phyloP scores from a whole-genome alignment of 805 yeast species.

The Pichia phayaonensis region DNA sequence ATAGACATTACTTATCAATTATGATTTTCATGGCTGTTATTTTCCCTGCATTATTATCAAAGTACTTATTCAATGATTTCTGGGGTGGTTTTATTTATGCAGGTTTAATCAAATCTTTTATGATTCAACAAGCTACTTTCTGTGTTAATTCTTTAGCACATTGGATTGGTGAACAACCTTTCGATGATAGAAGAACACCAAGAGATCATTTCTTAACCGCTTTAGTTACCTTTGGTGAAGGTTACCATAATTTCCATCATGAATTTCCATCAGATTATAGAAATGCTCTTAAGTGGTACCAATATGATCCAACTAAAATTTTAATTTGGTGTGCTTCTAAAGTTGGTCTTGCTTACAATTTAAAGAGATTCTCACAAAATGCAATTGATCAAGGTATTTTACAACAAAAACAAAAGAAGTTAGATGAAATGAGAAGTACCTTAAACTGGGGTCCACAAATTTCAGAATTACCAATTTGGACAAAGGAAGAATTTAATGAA shows the following conservation, averaged over 20 bases:
- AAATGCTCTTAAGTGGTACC: slow-evolving; percentile 82
- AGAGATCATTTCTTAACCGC: slow-evolving; percentile 79
- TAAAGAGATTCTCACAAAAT: slow-evolving; percentile 69
- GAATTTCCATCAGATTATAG: slow-evolving; percentile 87
- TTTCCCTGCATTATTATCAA: slow-evolving; percentile 53
- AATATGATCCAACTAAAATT: slow-evolving; percentile 76
- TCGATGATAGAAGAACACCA: slow-evolving; percentile 82
- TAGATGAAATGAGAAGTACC: slow-evolving; percentile 52
- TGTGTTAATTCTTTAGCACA: slow-evolving; percentile 83
- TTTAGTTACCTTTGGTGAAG: slow-evolving; percentile 80
- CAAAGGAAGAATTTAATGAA: slow-evolving; percentile 49
- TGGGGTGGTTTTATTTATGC: slow-evolving; percentile 71
- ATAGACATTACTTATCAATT: slow-evolving; percentile 60
- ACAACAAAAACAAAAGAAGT: slow-evolving; percentile 78
- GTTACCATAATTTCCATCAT: slow-evolving; percentile 86
- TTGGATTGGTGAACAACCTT: slow-evolving; percentile 81
- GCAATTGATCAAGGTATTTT: slow-evolving; percentile 76
- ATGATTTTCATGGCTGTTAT: slow-evolving; percentile 57
- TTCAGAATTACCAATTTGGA: slow-evolving; percentile 66
- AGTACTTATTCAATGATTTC: slow-evolving; percentile 51
- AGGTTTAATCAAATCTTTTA: slow-evolving; percentile 60
- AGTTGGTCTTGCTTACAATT: slow-evolving; percentile 63
- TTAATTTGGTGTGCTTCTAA: slow-evolving; percentile 51
- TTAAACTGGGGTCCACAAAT: slow-evolving; percentile 74
- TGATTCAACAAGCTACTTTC: slow-evolving; percentile 80